Evolutionary conservation across 1,284 basidiomycete species (phyloP), one percentile per base, ranked within the genome.

Genomic region (Ustilago nuda): DNA sequence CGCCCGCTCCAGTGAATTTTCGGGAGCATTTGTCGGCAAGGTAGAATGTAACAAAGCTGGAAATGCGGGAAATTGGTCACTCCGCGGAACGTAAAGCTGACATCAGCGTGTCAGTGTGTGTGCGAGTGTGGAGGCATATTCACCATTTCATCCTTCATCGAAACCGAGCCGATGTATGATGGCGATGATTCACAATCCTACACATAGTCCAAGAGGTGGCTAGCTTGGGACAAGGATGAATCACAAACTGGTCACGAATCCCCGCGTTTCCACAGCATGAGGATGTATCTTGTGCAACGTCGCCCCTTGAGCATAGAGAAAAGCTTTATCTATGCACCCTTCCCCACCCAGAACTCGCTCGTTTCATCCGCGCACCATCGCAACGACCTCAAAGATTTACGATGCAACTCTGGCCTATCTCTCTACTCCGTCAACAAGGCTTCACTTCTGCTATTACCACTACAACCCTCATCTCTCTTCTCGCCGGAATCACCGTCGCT

Each of bases 21-120:
- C 2, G 23, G 23, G 23, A 39, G 15, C 37, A 56, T 4, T 56
- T 41, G 37, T 43, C 33, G 33, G 13, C 15, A n/a, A n/a, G 1
- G 2, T 11, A 2, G 23, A 39, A 39, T 27, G 53, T 69, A 59
- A 69, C 61, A 56, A 15, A 1, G 12, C 1, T 30, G 1, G 12
- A 39, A 33, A 33, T 27, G 23, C 27, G 3, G 2, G 1, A 23
- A 45, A 30, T 63, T 35, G 27, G 19, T 17, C 30, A 4, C 27
- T 70, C 67, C 67, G 58, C 66, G 56, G 66, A 59, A 59, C 54
- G 45, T 62, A 11, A 27, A 19, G 39, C 55, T 33, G 55, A 45
- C 43, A 32, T 56, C 43, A 45, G 39, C 39, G 11, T 37, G 39
- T 15, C 13, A 41, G 11, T 6, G 39, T 13, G 39, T 6, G 39